A percentile compares a stretch with the other conserved stretches of the same genome.
These are phyloP conservation scores for Peribolospora baueri DNA, from an alignment of 768 basidiomycete genomes.

Conservation along the genomic window DNA sequence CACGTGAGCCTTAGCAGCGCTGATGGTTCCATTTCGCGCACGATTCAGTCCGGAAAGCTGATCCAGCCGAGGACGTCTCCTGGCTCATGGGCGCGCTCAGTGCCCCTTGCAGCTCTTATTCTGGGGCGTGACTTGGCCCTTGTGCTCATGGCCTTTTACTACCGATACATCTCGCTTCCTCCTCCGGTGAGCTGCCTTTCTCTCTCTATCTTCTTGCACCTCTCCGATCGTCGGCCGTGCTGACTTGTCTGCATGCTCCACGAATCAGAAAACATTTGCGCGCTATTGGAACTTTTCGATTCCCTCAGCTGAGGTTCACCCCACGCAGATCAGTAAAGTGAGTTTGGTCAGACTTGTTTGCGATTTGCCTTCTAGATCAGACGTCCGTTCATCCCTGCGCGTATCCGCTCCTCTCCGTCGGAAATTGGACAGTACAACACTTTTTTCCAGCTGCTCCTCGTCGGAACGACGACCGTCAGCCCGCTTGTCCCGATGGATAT, in stretches of 20 bases:
- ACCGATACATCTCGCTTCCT: conserved; percentile 72
- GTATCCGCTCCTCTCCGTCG: not conserved
- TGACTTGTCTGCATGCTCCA: conserved; percentile 1
- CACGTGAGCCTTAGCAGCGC: conserved; percentile 29
- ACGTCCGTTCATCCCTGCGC: not conserved
- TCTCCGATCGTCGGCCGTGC: not conserved
- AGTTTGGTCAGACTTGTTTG: conserved; percentile 1
- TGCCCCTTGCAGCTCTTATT: conserved; percentile 61
- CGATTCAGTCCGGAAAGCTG: not conserved
- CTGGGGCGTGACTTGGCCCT: conserved; percentile 71
- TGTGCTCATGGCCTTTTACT: conserved; percentile 70
- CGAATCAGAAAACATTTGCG: conserved; percentile 51
- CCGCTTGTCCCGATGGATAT: conserved; percentile 48
- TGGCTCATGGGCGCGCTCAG: conserved; percentile 22
- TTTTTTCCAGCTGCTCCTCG: conserved; percentile 63
- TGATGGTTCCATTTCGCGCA: not conserved
- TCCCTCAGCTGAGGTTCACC: conserved; percentile 80
- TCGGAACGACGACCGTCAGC: conserved; percentile 67
- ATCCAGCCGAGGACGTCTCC: not conserved
- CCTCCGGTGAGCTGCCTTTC: conserved; percentile 38
- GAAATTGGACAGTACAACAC: conserved; percentile 48
- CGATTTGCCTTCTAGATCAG: not conserved
- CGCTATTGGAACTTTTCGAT: conserved; percentile 94
- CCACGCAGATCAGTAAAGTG: conserved; percentile 83
- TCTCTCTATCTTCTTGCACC: not conserved